These are phyloP conservation scores for Phylloboletellus chloephorus DNA, from an alignment of 1,284 basidiomycete genomes.

Conservation along the genomic window DNA sequence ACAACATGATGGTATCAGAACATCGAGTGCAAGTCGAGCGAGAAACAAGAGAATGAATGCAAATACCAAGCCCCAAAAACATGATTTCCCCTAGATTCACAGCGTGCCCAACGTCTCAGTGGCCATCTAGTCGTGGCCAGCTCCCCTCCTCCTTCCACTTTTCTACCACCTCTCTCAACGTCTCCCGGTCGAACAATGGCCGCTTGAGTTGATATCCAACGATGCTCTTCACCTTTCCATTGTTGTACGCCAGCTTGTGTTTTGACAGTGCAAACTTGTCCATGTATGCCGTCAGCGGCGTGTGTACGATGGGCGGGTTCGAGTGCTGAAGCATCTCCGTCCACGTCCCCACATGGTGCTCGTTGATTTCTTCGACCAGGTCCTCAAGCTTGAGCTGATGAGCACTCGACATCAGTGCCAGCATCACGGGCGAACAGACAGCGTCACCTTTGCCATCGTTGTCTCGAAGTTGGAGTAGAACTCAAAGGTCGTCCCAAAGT, in stretches of 20 bases:
- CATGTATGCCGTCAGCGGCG: slow-evolving; percentile 79
- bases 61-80: slow-evolving; percentile 17
- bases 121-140: slow-evolving; percentile 54
- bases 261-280: slow-evolving; percentile 69
- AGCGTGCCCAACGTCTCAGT: slow-evolving; percentile 1
- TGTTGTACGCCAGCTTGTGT: slow-evolving; percentile 60
- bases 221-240: slow-evolving; percentile 67
- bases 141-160: slow-evolving; percentile 72
- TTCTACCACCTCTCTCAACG: slow-evolving; percentile 68
- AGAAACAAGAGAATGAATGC: slow-evolving; percentile 12
- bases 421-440: slow-evolving; percentile 1
- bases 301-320: slow-evolving; percentile 69
- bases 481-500: slow-evolving; percentile 81
- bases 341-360: slow-evolving; percentile 83
- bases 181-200: slow-evolving; percentile 60
- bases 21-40: slow-evolving; percentile 3
- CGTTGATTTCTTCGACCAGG: slow-evolving; percentile 82
- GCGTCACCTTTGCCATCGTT: slow-evolving; percentile 57
- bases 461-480: slow-evolving; percentile 76
- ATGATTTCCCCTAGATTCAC: slow-evolving; percentile 3
- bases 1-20: slow-evolving; percentile 6
- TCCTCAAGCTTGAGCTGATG: slow-evolving; percentile 56
- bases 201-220: slow-evolving; percentile 64
- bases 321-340: slow-evolving; percentile 75
- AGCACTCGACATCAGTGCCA: slow-evolving; percentile 12